Base-by-base conservation (phyloP, 768 basidiomycete species). In the Solioccasus polychromus region DNA sequence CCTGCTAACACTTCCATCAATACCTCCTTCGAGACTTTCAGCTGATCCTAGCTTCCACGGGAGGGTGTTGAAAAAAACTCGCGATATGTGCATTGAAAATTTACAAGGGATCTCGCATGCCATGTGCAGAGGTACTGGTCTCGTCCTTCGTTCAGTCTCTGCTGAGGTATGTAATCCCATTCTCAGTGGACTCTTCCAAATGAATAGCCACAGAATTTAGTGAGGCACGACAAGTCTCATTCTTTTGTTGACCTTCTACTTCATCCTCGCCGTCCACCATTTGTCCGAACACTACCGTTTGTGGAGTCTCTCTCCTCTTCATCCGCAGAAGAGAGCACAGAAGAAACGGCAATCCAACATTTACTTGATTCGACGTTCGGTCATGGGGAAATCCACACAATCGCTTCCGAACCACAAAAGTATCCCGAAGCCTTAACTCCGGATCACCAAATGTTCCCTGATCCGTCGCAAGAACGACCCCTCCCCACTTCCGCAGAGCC, bases 181-280 rank as follows among this genome's bases (percentile, higher is more conserved):
- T 42, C 12, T 44, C 35, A 22, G 29, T 4, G n/a, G 23, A 31
- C 12, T 37, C 6, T 36, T 29, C 18, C 31, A 26, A 45, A 49
- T 28, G 24, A 48, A n/a, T 31, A 8, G 5, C 30, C 38, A 39
- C 50, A 68, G 57, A 53, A 39, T 45, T 43, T 51, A 19, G 30
- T 30, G 20, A 40, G 51, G 18, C 50, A 36, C 39, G 44, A 54
- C 31, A 40, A 55, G 26, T 38, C 60, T 24, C 66, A 73, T 48
- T 67, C 57, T 18, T 67, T 67, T 28, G 57, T 86, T 37, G 86
- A 88, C 46, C 60, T 83, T 22, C 66, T 91, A 19, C 59, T 93
- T 10, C 91, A 92, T 55, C 89, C 90, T 36, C 83, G 88, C 18
- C 72, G 87, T 5, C 91, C 91, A 8, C 85, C 89, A 8, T 65